Evolutionary conservation across 1,284 basidiomycete genomes (phyloP).

Genomic region (Ganoderma resinaceum): DNA sequence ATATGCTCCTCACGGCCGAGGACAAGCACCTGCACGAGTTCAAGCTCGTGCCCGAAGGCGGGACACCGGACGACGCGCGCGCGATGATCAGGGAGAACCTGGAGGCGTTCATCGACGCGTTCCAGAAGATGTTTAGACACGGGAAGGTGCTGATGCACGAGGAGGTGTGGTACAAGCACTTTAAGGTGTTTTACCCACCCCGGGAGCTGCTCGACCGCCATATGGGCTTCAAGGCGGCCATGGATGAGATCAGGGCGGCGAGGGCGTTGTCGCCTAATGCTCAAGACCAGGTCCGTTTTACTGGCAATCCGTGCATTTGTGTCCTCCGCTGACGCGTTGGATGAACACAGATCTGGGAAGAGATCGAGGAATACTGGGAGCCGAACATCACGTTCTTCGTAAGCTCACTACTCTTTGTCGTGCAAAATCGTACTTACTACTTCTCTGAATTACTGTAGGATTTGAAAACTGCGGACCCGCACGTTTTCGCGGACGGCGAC

Average conservation of each 20-base stretch:
- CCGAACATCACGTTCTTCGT: slow-evolving; percentile 25
- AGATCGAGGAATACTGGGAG: slow-evolving; percentile 21
- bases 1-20: background rate
- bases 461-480: slow-evolving; percentile 8
- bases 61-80: slow-evolving; percentile 1
- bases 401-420: background rate
- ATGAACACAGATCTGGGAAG: background rate
- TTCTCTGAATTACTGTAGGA: slow-evolving; percentile 3
- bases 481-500: slow-evolving; percentile 1
- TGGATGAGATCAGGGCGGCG: background rate
- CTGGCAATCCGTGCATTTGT: background rate
- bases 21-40: slow-evolving; percentile 11
- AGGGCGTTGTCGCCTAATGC: background rate
- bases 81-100: background rate
- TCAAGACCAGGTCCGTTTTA: background rate
- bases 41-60: slow-evolving; percentile 7
- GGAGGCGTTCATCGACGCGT: background rate
- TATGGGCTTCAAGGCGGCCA: slow-evolving; percentile 11
- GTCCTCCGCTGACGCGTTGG: background rate
- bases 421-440: background rate
- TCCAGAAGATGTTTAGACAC: background rate
- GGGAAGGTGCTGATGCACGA: slow-evolving; percentile 13
- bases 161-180: slow-evolving; percentile 14
- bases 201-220: slow-evolving; percentile 13
- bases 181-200: slow-evolving; percentile 21